phyloP scores from a whole-genome alignment of 768 basidiomycete genomes.

The Clathrus columnatus region DNA sequence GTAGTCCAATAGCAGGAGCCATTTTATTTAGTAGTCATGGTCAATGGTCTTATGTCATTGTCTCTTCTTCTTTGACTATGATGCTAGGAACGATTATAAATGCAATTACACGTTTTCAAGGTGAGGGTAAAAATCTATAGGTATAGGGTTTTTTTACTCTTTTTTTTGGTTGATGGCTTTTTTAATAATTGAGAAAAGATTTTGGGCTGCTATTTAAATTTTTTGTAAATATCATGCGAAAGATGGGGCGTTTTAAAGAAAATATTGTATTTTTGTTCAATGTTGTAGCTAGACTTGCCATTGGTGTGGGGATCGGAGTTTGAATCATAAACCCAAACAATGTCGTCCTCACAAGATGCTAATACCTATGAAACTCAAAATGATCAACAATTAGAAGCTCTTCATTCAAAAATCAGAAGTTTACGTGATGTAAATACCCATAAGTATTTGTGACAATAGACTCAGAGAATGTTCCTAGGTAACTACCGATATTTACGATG shows the following conservation, averaged over 20 bases:
- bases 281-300: not conserved
- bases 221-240: too few species aligned
- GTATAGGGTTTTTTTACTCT: too few species aligned
- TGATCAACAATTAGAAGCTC: constrained; percentile 72
- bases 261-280: too few species aligned
- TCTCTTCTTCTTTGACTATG: not conserved
- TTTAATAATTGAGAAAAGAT: too few species aligned
- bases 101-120: too few species aligned
- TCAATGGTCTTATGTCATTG: not conserved
- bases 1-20: not conserved
- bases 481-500: constrained; percentile 81
- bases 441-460: not conserved
- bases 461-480: constrained; percentile 36
- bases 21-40: not conserved
- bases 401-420: constrained; percentile 78
- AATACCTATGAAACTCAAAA: constrained; percentile 80
- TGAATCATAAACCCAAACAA: not conserved
- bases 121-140: too few species aligned
- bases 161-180: too few species aligned
- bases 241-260: too few species aligned
- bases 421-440: constrained; percentile 56
- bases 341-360: constrained; percentile 2
- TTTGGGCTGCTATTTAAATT: too few species aligned
- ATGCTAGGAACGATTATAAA: too few species aligned
- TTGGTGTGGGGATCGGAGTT: not conserved